These are phyloP conservation scores for Chlamydomonas eustigma DNA, from an alignment of 139 green algal genomes.

Conservation along the genomic window DNA sequence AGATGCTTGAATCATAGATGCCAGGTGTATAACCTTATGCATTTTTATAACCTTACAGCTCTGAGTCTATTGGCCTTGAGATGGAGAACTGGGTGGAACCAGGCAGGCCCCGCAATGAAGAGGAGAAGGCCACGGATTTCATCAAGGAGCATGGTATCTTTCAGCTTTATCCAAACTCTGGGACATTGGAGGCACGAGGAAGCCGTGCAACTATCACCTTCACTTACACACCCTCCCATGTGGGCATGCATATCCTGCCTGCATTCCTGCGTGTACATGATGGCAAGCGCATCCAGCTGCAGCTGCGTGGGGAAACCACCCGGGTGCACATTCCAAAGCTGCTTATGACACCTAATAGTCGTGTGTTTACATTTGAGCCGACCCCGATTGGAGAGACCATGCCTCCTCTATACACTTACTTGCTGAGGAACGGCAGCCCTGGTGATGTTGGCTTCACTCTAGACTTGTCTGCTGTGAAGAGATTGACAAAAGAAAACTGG, in stretches of 20 bases:
- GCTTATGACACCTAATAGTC: conserved; percentile 23
- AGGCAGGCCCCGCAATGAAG: conserved; percentile 40
- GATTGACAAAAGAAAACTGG: conserved; percentile 33
- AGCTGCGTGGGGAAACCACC: conserved; percentile 50
- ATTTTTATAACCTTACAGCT: no score
- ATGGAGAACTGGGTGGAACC: conserved; percentile 75
- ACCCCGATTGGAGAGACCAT: conserved; percentile 49
- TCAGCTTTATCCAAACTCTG: conserved; percentile 39
- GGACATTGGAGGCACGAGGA: conserved; percentile 27
- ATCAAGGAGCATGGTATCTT: conserved; percentile 61
- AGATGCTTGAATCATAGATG: no score
- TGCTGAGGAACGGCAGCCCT: conserved; percentile 49
- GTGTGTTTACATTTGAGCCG: conserved; percentile 40
- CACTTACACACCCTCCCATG: conserved; percentile 25
- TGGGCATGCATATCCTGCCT: conserved; percentile 49
- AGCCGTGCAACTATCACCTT: conserved; percentile 17
- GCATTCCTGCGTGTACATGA: conserved; percentile 54
- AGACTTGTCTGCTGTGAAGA: conserved; percentile 31
- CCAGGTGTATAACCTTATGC: no score
- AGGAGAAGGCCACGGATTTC: conserved; percentile 42
- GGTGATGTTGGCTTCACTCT: conserved; percentile 37
- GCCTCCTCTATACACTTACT: conserved; percentile 46
- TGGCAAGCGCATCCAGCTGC: conserved; percentile 59
- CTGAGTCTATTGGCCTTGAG: conserved; percentile 32
- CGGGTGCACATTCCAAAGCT: conserved; percentile 24